These are phyloP conservation scores for Cutaneotrichosporon dermatis DNA, from an alignment of 1,284 basidiomycete species.

Conservation along the genomic window DNA sequence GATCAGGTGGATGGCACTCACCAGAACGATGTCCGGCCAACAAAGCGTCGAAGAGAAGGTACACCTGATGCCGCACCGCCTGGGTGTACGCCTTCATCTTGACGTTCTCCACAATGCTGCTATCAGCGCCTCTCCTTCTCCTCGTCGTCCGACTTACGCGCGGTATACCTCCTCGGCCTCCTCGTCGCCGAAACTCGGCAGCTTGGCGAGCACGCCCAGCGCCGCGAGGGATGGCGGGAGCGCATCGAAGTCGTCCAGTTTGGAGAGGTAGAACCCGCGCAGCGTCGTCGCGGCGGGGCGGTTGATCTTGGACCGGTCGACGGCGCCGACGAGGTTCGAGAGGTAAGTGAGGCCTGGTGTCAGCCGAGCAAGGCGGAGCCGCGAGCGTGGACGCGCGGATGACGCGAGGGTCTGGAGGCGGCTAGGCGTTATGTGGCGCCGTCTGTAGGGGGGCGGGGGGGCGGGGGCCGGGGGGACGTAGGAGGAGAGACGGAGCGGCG, in stretches of 20 bases:
- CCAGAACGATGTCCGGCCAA: constrained; percentile 69
- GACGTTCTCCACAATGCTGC: constrained; percentile 71
- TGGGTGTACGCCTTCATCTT: constrained; percentile 78
- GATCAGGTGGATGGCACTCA: constrained; percentile 39
- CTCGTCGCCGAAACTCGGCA: constrained; percentile 64
- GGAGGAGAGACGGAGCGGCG: too few relatives aligned
- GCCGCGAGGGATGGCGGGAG: constrained; percentile 71
- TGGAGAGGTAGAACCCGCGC: constrained; percentile 74
- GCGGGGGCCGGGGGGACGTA: too few relatives aligned
- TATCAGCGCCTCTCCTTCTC: not conserved
- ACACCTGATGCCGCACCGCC: constrained; percentile 74
- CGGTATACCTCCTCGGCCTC: constrained; percentile 66
- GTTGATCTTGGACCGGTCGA: constrained; percentile 64
- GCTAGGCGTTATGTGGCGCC: too few relatives aligned
- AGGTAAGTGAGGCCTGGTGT: constrained; percentile 38
- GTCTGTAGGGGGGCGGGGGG: too few relatives aligned
- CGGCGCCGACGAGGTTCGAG: constrained; percentile 60
- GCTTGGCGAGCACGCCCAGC: constrained; percentile 62
- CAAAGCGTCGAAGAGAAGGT: constrained; percentile 74
- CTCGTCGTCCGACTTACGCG: constrained; percentile 55
- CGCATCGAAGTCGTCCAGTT: constrained; percentile 78
- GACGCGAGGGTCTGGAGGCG: too few relatives aligned
- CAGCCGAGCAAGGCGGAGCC: not conserved
- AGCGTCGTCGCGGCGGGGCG: constrained; percentile 84
- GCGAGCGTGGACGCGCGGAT: too few relatives aligned